Conservation (phyloP, 2,329 filamentous ascomycete species). For the Huntiella abstrusa region DNA sequence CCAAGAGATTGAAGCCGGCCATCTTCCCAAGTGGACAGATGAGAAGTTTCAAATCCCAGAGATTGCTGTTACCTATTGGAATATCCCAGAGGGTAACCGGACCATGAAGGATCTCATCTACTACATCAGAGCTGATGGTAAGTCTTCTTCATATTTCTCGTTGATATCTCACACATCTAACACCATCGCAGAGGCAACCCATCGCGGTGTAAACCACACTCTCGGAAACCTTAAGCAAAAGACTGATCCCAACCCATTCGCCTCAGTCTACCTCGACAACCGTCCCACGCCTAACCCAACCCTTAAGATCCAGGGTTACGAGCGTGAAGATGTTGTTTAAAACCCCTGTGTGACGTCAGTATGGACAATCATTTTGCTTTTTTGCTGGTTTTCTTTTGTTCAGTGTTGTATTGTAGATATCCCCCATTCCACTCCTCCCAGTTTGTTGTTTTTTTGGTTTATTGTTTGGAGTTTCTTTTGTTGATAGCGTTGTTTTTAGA, state of each 20-base stretch:
- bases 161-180: background rate
- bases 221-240: slow-evolving; percentile 72
- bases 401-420: background rate
- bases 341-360: background rate
- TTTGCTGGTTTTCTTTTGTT: background rate
- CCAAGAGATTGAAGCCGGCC: slow-evolving; percentile 68
- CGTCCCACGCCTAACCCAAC: slow-evolving; percentile 47
- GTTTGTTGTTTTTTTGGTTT: background rate
- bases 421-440: slow-evolving; percentile 7
- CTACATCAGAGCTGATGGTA: slow-evolving; percentile 62
- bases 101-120: slow-evolving; percentile 75
- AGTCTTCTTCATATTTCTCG: background rate
- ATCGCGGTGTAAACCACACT: slow-evolving; percentile 91
- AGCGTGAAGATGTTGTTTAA: slow-evolving; percentile 61
- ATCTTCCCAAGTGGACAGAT: slow-evolving; percentile 61
- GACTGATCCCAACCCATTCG: slow-evolving; percentile 82
- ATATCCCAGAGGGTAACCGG: slow-evolving; percentile 67
- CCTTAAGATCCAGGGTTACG: slow-evolving; percentile 54
- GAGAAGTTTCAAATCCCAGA: slow-evolving; percentile 58
- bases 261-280: slow-evolving; percentile 58
- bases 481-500: no score
- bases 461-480: background rate
- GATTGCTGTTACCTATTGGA: slow-evolving; percentile 80
- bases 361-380: background rate
- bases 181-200: slow-evolving; percentile 48